Evolutionary conservation across 1,139 yeast species (phyloP).

Genomic region (Diutina neorugosa): DNA sequence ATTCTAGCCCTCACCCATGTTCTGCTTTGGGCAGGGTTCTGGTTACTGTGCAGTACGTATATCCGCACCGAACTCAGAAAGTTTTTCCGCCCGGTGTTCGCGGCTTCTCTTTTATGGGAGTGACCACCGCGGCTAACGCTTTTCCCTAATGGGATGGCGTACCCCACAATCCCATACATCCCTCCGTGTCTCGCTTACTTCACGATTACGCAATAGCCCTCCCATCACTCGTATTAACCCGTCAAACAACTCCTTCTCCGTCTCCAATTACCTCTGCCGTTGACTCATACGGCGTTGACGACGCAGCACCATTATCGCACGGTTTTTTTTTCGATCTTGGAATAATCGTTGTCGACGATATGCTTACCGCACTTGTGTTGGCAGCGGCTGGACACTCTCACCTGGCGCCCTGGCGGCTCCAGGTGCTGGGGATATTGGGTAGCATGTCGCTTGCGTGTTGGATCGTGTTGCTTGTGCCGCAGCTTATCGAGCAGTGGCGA

Average conservation of each 20-base stretch:
- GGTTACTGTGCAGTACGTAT: neutral
- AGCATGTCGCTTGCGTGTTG: slow-evolving; percentile 45
- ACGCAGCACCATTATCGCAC: neutral
- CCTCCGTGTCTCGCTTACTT: neutral
- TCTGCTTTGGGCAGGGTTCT: neutral
- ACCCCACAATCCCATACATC: neutral
- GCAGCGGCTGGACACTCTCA: neutral
- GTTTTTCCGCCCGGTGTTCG: neutral
- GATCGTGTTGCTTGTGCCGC: slow-evolving; percentile 73
- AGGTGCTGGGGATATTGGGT: neutral
- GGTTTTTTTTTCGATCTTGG: neutral
- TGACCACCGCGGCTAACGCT: neutral
- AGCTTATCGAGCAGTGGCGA: slow-evolving; percentile 73
- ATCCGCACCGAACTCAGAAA: neutral
- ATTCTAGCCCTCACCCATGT: neutral
- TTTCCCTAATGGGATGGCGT: neutral
- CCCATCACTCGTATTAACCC: neutral
- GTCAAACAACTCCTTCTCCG: too few relatives aligned
- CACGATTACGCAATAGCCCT: too few relatives aligned
- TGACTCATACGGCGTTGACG: neutral
- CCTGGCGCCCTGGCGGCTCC: neutral
- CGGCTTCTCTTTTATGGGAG: too few relatives aligned
- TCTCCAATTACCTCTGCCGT: too few relatives aligned
- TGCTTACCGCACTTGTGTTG: neutral
- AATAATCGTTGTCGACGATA: neutral